Percentiles rank a stretch among this genome's conserved stretches.
phyloP scores from a whole-genome alignment of 768 basidiomycete species.

The Obba rivulosa region DNA sequence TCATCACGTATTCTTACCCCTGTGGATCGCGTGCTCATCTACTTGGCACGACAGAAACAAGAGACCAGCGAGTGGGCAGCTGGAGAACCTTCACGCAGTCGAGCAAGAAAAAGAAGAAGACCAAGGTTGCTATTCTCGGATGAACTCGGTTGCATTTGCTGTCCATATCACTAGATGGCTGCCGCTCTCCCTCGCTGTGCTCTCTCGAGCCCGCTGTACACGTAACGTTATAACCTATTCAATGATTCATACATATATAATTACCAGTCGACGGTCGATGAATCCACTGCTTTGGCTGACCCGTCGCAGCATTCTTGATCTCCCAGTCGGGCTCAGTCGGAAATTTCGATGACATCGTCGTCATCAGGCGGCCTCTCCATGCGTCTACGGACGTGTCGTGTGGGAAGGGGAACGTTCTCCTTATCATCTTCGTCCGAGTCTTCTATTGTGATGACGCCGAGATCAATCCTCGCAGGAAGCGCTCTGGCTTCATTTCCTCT shows the following conservation, averaged over 20 bases:
- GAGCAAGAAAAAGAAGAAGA: conserved; percentile 81
- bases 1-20: conserved; percentile 1
- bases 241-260: too few species aligned
- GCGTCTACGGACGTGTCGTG: conserved; percentile 44
- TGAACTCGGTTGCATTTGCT: conserved; percentile 8
- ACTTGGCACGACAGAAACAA: conserved; percentile 25
- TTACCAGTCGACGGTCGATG: too few species aligned
- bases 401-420: conserved; percentile 52
- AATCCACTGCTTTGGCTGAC: too few species aligned
- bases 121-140: conserved; percentile 39
- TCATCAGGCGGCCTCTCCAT: conserved; percentile 19
- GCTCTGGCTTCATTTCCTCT: too few species aligned
- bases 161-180: too few species aligned
- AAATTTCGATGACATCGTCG: conserved; percentile 55
- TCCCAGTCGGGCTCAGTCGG: conserved; percentile 26
- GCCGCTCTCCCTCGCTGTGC: too few species aligned
- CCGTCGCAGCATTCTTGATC: too few species aligned
- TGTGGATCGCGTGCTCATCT: not conserved
- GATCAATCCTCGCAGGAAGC: not conserved
- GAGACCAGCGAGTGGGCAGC: conserved; percentile 79
- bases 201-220: too few species aligned
- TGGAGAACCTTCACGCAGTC: conserved; percentile 71
- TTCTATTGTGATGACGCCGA: conserved; percentile 37
- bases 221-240: too few species aligned
- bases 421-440: conserved; percentile 51